These are phyloP conservation scores for Aspergillus fumigatiaffinis DNA, from an alignment of 2,329 filamentous ascomycete genomes.

Conservation along the genomic window DNA sequence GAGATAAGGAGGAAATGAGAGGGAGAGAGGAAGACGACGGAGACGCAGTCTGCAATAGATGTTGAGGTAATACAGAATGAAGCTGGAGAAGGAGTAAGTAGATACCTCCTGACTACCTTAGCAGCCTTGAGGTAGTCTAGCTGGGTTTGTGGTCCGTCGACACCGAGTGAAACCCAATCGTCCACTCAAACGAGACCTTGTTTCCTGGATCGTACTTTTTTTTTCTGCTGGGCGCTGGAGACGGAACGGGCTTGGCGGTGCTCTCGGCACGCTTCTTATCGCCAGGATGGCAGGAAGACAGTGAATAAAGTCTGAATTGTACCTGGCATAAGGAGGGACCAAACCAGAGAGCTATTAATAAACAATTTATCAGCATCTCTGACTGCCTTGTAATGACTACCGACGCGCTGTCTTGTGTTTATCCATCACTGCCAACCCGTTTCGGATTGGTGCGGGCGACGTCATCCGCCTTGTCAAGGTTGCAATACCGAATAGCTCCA, in stretches of 20 bases:
- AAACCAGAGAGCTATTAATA: background rate
- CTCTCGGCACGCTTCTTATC: background rate
- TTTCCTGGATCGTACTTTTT: background rate
- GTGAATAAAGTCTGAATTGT: background rate
- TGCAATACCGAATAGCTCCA: background rate
- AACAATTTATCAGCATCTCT: background rate
- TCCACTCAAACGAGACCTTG: background rate
- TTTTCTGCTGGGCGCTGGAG: constrained; percentile 1
- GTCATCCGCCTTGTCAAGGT: background rate
- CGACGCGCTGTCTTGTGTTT: background rate
- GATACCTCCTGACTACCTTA: background rate
- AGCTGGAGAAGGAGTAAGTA: background rate
- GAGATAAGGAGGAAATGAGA: background rate
- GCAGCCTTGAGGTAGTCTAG: background rate
- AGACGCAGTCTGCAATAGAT: background rate
- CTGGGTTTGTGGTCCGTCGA: background rate
- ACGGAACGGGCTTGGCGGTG: constrained; percentile 12
- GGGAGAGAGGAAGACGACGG: background rate
- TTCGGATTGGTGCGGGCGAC: background rate
- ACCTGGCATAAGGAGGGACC: background rate
- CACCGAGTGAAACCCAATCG: background rate
- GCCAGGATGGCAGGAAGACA: background rate
- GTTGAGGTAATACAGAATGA: background rate
- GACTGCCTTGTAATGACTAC: background rate
- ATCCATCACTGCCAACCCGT: background rate